Conservation (phyloP, 2,329 filamentous ascomycete species). For the Cryphonectria nitschkei region DNA sequence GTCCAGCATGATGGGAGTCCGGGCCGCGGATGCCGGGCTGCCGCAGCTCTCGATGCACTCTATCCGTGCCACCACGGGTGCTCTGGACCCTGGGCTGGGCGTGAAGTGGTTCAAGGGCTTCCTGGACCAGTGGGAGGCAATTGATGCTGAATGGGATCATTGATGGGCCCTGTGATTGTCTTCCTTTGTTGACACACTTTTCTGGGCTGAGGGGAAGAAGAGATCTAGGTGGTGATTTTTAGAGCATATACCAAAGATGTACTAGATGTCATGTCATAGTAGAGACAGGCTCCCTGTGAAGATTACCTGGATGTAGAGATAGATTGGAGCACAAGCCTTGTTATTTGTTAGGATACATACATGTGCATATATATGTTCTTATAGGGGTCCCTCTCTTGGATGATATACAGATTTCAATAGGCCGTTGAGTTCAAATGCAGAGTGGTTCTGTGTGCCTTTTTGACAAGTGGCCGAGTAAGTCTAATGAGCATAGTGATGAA, state of each 20-base stretch:
- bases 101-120: conserved; percentile 90
- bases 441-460: not conserved
- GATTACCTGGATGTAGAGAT: not conserved
- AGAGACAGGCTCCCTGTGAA: not conserved
- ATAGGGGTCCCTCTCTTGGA: too few relatives aligned
- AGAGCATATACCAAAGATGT: not conserved
- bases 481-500: not conserved
- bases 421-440: too few relatives aligned
- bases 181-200: too few relatives aligned
- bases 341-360: not conserved
- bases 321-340: not conserved
- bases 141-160: conserved; percentile 76
- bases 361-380: not conserved
- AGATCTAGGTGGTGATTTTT: too few relatives aligned
- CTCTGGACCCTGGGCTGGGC: conserved; percentile 83
- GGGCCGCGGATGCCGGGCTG: conserved; percentile 85
- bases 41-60: conserved; percentile 94
- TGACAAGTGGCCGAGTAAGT: not conserved
- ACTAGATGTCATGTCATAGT: not conserved
- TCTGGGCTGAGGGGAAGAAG: not conserved
- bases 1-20: conserved; percentile 76
- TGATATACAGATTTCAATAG: not conserved
- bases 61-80: conserved; percentile 85
- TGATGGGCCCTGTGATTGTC: not conserved
- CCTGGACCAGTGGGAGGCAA: conserved; percentile 80